These are phyloP conservation scores for Cavenderia fasciculata DNA, from an alignment of 78 protist genomes.

Conservation along the genomic window DNA sequence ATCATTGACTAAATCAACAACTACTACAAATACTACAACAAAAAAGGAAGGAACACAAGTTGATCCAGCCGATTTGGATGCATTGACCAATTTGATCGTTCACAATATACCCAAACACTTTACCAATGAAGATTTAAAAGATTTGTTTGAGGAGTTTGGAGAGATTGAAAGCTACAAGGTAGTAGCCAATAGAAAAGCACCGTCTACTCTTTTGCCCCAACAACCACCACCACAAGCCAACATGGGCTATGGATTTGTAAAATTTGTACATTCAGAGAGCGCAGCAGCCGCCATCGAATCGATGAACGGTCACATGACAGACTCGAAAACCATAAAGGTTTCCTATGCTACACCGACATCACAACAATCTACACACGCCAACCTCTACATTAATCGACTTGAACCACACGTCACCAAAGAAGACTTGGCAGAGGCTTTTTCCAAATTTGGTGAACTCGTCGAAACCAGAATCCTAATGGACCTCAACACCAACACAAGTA, in stretches of 20 bases:
- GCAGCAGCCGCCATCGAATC: slow-evolving; percentile 8
- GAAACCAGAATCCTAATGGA: slow-evolving; percentile 28
- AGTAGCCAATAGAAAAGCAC: slow-evolving; percentile 7
- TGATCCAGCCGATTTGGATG: slow-evolving; percentile 15
- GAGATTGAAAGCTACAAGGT: slow-evolving; percentile 19
- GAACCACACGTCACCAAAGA: slow-evolving; percentile 52
- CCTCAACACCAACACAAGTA: slow-evolving; percentile 12
- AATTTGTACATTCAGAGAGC: slow-evolving; percentile 7
- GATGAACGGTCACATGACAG: slow-evolving; percentile 21
- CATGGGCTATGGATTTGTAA: slow-evolving; percentile 57
- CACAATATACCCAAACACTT: slow-evolving; percentile 28
- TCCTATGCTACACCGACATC: slow-evolving; percentile 34
- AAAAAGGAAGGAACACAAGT: too few species aligned
- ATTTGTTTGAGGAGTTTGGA: slow-evolving; percentile 21
- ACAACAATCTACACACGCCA: slow-evolving; percentile 42
- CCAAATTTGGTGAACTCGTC: slow-evolving; percentile 27
- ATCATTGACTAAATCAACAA: too few species aligned
- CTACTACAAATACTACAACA: too few species aligned
- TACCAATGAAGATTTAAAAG: slow-evolving; percentile 4
- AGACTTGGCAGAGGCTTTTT: slow-evolving; percentile 8
- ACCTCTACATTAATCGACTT: slow-evolving; percentile 32
- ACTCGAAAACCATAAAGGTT: slow-evolving; percentile 17
- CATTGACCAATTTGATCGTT: slow-evolving; percentile 22
- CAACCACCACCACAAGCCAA: background rate
- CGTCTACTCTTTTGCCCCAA: background rate